These are phyloP conservation scores for Xylogone sp. DNA, from an alignment of 2,329 filamentous ascomycete species.

Conservation along the genomic window DNA sequence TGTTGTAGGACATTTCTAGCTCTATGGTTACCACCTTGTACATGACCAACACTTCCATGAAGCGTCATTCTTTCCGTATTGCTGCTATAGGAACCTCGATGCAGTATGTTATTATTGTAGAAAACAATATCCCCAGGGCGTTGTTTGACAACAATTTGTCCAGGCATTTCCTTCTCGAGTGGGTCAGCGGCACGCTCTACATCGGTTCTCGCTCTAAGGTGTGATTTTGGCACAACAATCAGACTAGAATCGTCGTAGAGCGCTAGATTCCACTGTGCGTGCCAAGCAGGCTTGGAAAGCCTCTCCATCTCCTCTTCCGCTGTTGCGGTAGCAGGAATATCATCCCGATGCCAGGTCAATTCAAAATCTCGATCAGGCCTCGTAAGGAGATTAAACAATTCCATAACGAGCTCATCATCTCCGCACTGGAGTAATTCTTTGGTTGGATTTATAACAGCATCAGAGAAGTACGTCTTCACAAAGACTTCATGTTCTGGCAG, in stretches of 20 bases:
- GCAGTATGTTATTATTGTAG: conserved; percentile 83
- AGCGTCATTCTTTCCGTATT: conserved; percentile 60
- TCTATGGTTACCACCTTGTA: conserved; percentile 45
- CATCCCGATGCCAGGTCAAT: conserved; percentile 79
- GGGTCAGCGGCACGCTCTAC: conserved; percentile 63
- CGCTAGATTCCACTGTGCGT: conserved; percentile 82
- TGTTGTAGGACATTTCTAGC: conserved; percentile 71
- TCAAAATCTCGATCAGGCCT: conserved; percentile 65
- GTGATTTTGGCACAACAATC: conserved; percentile 71
- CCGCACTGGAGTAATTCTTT: conserved; percentile 52
- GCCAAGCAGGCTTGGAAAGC: conserved; percentile 56
- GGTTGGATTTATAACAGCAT: conserved; percentile 56
- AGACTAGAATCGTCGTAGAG: conserved; percentile 71
- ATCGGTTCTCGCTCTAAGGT: conserved; percentile 64
- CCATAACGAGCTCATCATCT: conserved; percentile 71
- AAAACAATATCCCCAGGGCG: conserved; percentile 73
- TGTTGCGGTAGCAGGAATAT: conserved; percentile 60
- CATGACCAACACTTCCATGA: conserved; percentile 65
- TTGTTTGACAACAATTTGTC: conserved; percentile 61
- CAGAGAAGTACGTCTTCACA: conserved; percentile 65
- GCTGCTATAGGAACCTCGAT: conserved; percentile 60
- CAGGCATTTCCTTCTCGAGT: conserved; percentile 55
- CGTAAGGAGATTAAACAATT: conserved; percentile 80
- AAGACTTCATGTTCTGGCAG: conserved; percentile 60
- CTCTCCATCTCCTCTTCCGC: conserved; percentile 61